phyloP scores from a whole-genome alignment of 2,329 filamentous ascomycete genomes.

The Domatiomyces globalis region DNA sequence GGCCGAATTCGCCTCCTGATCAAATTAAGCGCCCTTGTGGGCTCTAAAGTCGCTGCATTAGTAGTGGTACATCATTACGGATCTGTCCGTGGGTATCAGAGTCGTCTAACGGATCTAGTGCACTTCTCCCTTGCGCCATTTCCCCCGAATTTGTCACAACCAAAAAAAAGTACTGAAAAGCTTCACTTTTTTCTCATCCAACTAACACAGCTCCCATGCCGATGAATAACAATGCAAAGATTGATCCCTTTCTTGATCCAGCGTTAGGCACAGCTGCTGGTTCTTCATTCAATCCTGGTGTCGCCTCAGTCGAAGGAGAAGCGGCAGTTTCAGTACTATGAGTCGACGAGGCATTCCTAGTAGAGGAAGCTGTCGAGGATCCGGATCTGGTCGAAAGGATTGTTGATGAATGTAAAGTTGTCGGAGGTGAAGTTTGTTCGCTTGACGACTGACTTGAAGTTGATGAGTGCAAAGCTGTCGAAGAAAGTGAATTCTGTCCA shows the following conservation, averaged over 20 bases:
- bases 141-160: too few relatives aligned
- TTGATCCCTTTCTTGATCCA: not conserved
- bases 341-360: too few relatives aligned
- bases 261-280: not conserved
- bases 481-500: not conserved
- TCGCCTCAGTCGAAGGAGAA: not conserved
- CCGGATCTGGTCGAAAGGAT: too few relatives aligned
- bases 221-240: not conserved
- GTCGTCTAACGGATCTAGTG: not conserved
- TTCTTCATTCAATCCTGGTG: not conserved
- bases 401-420: not conserved
- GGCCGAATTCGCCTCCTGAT: too few relatives aligned
- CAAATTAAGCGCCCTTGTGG: not conserved
- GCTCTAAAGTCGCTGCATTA: not conserved
- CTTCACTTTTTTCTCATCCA: not conserved
- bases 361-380: too few relatives aligned
- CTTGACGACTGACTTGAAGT: not conserved
- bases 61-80: not conserved
- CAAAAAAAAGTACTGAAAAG: too few relatives aligned
- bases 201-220: not conserved
- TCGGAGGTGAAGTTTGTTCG: not conserved
- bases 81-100: not conserved
- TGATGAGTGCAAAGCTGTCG: not conserved
- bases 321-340: not conserved
- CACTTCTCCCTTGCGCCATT: not conserved